Percentiles rank a stretch among this genome's conserved stretches.
Evolutionary conservation across 352 stramenopile species (phyloP).

Genomic region (Phytopythium montanum): DNA sequence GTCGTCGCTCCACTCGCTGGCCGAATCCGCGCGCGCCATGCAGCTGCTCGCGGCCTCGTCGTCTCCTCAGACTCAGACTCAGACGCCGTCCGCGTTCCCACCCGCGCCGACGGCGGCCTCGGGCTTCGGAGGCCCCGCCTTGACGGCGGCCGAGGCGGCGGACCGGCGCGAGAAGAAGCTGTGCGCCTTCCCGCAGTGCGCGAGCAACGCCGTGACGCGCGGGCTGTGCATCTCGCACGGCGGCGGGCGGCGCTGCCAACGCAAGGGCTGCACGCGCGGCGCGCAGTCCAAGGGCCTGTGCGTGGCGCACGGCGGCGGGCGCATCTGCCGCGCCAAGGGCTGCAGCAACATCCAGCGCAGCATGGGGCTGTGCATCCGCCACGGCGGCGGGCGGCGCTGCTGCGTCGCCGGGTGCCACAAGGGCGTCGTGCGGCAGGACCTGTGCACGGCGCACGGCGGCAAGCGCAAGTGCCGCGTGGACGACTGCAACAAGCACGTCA

Average conservation of each 20-base stretch:
- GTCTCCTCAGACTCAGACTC: constrained; percentile 16
- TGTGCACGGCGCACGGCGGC: constrained; percentile 84
- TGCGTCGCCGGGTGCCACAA: constrained; percentile 76
- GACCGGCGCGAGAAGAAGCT: constrained; percentile 74
- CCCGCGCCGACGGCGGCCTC: constrained; percentile 5
- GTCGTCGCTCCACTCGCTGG: constrained; percentile 42
- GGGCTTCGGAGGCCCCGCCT: neutral
- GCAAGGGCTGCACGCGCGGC: constrained; percentile 76
- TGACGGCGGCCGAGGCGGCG: neutral
- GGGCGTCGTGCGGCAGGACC: constrained; percentile 79
- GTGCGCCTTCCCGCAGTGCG: constrained; percentile 66
- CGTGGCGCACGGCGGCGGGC: constrained; percentile 77
- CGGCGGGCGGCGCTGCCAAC: constrained; percentile 73
- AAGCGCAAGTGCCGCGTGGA: constrained; percentile 81
- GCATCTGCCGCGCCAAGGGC: constrained; percentile 73
- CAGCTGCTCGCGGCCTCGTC: constrained; percentile 39
- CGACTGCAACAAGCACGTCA: constrained; percentile 83
- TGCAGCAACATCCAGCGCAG: constrained; percentile 87
- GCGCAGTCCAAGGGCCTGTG: constrained; percentile 82
- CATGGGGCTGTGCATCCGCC: constrained; percentile 72
- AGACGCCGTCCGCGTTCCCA: constrained; percentile 20
- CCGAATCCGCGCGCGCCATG: constrained; percentile 57
- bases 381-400: constrained; percentile 52
- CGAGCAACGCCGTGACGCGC: constrained; percentile 75
- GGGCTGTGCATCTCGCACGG: constrained; percentile 82